phyloP scores from a whole-genome alignment of 129 eudicot species.

The Rutidosis leptorrhynchoides region DNA sequence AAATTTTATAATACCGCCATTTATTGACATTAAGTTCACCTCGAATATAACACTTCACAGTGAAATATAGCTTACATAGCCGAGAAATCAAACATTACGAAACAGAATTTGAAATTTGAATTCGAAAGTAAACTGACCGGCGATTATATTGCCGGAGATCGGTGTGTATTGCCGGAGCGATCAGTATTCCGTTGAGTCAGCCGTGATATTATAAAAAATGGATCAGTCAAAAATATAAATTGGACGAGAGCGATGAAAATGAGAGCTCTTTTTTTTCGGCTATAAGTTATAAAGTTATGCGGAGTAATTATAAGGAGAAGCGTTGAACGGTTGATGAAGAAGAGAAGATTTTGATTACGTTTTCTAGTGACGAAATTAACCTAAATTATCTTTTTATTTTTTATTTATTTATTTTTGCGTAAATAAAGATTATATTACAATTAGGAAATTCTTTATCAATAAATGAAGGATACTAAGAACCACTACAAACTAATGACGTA shows the following conservation, averaged over 20 bases:
- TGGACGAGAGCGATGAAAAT: slow-evolving; percentile 8
- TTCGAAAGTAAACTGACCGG: slow-evolving; percentile 16
- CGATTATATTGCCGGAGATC: slow-evolving; percentile 3
- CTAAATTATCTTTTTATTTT: no score
- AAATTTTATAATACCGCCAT: slow-evolving; percentile 24
- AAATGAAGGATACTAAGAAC: no score
- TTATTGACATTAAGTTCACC: slow-evolving; percentile 34
- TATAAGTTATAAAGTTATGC: slow-evolving; percentile 13
- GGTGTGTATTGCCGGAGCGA: neutral
- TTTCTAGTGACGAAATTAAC: neutral
- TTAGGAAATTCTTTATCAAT: no score
- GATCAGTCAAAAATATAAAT: slow-evolving; percentile 14
- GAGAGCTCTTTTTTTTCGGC: slow-evolving; percentile 5
- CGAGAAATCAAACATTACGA: slow-evolving; percentile 15
- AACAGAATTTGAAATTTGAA: slow-evolving; percentile 18
- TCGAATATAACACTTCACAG: slow-evolving; percentile 24
- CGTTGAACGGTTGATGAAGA: slow-evolving; percentile 25
- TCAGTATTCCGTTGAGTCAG: slow-evolving; percentile 25
- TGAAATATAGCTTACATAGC: neutral
- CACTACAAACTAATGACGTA: no score
- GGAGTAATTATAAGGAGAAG: no score
- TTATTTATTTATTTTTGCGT: no score
- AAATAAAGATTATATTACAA: no score
- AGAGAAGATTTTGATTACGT: neutral
- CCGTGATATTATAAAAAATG: slow-evolving; percentile 14